Conservation (phyloP, 1,284 basidiomycete species). For the Jaminaea rosea region DNA sequence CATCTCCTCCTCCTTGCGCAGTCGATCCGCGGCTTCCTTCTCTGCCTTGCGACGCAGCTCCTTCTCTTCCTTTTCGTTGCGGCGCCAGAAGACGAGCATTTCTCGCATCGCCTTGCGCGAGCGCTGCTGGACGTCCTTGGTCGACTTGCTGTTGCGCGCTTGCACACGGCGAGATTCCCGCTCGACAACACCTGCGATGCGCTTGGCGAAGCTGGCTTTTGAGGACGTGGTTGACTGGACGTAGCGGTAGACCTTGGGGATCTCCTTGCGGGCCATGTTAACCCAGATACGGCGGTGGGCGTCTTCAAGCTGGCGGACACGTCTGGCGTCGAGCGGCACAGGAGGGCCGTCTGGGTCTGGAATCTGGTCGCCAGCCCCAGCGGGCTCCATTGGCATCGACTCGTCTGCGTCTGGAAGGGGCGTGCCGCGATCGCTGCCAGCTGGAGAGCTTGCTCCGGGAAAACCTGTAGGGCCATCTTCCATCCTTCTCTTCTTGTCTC, state of each 20-base stretch:
- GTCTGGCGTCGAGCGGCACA: constrained; percentile 7
- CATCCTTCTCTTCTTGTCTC: background rate
- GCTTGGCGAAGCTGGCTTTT: constrained; percentile 59
- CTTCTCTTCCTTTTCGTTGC: constrained; percentile 85
- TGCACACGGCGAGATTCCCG: constrained; percentile 72
- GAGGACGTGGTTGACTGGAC: constrained; percentile 38
- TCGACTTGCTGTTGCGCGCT: constrained; percentile 68
- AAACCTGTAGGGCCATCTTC: background rate
- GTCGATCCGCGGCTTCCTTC: constrained; percentile 52
- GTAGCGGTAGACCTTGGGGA: constrained; percentile 44
- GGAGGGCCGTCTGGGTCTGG: constrained; percentile 4
- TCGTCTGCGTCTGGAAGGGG: background rate
- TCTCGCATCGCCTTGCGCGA: constrained; percentile 70
- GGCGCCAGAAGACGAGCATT: constrained; percentile 94
- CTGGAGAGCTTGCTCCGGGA: background rate
- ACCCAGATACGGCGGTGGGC: constrained; percentile 45
- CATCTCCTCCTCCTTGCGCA: constrained; percentile 90
- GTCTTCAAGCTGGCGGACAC: constrained; percentile 37
- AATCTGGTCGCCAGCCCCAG: background rate
- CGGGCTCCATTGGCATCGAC: background rate
- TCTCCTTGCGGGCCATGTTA: constrained; percentile 42
- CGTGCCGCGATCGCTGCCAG: too few species aligned
- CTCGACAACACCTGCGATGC: constrained; percentile 66
- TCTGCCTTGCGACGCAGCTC: constrained; percentile 88
- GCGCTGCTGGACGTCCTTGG: constrained; percentile 80